Evolutionary conservation across 345 rosid species (phyloP).

Genomic region (Hirschfeldia incana): DNA sequence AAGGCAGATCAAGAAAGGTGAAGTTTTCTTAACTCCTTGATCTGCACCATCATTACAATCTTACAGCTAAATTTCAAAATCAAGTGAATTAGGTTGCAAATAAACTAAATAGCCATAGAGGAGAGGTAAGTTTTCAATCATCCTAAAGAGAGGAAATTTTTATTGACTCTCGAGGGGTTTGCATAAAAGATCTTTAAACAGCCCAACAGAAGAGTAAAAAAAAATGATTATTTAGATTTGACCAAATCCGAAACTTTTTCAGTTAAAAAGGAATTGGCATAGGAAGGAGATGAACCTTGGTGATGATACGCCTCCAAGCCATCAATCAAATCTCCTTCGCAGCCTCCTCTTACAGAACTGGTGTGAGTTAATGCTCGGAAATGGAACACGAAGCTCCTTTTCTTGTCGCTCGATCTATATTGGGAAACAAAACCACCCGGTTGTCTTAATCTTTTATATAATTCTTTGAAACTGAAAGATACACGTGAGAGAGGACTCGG

Average conservation of each 20-base stretch:
- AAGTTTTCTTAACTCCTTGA: not conserved
- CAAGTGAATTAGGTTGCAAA: not conserved
- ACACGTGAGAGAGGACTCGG: constrained; percentile 4
- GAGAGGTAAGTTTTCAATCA: not conserved
- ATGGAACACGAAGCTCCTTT: not conserved
- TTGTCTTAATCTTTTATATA: not conserved
- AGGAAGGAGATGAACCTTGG: constrained; percentile 53
- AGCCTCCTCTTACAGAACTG: constrained; percentile 5
- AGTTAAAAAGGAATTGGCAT: not conserved
- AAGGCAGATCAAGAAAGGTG: not conserved
- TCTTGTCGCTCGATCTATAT: constrained; percentile 14
- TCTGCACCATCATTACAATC: not conserved
- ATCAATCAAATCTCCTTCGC: constrained; percentile 41
- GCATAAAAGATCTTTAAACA: constrained; percentile 6
- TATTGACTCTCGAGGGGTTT: constrained; percentile 29
- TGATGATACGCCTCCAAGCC: constrained; percentile 91
- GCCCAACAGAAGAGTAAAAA: not conserved
- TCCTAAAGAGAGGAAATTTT: not conserved
- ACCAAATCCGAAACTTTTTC: not conserved
- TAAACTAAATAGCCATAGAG: not conserved
- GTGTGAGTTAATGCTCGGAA: constrained; percentile 21
- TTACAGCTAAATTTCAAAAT: not conserved
- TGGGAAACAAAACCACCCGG: not conserved
- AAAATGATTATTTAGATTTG: not conserved
- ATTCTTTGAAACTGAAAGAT: not conserved